Percentiles rank a stretch among this genome's conserved stretches.
phyloP scores from a whole-genome alignment of 192 early-diverging fungal genomes.

The Backusella macrospora region DNA sequence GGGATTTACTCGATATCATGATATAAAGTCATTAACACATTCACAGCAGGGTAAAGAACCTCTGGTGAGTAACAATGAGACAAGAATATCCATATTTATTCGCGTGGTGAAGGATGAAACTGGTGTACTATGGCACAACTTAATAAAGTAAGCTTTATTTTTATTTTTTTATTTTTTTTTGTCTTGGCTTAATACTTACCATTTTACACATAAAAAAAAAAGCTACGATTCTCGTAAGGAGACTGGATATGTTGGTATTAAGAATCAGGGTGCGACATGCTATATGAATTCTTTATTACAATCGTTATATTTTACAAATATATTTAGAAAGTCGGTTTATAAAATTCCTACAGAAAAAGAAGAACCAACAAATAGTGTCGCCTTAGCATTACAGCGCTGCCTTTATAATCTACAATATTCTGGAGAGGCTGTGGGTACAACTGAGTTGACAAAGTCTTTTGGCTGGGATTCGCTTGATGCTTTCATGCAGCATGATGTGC shows the following conservation, averaged over 20 bases:
- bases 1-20: slow-evolving; percentile 87
- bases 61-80: slow-evolving; percentile 66
- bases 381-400: slow-evolving; percentile 91
- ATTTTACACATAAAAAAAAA: neutral
- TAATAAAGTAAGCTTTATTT: slow-evolving; percentile 73
- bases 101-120: slow-evolving; percentile 83
- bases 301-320: slow-evolving; percentile 91
- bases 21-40: slow-evolving; percentile 52
- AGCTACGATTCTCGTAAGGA: slow-evolving; percentile 88
- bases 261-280: slow-evolving; percentile 98
- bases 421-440: slow-evolving; percentile 79
- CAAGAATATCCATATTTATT: slow-evolving; percentile 73
- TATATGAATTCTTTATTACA: slow-evolving; percentile 99
- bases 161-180: no score
- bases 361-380: slow-evolving; percentile 84
- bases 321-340: slow-evolving; percentile 90
- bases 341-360: slow-evolving; percentile 91
- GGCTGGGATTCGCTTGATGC: slow-evolving; percentile 96
- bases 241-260: slow-evolving; percentile 92
- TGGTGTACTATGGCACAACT: slow-evolving; percentile 95
- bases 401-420: slow-evolving; percentile 89
- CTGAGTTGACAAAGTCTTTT: slow-evolving; percentile 95
- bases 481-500: slow-evolving; percentile 98
- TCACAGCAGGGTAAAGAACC: slow-evolving; percentile 36
- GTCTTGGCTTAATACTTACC: neutral